Conservation (phyloP, 192 early-diverging fungal genomes). For the Linnemannia schmuckeri region DNA sequence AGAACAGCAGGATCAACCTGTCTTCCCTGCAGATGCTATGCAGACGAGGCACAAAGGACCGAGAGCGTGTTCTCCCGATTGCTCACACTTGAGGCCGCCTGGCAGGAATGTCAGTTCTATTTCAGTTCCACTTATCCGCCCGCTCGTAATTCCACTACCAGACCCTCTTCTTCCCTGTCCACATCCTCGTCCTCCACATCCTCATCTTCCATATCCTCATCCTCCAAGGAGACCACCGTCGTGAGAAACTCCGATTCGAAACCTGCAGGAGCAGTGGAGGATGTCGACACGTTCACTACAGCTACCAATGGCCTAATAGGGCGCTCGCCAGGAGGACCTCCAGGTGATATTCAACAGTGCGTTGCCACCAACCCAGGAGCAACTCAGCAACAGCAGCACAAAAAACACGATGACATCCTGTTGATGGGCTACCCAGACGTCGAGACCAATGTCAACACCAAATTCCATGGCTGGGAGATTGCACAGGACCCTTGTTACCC, state of each 20-base stretch:
- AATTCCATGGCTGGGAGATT: conserved; percentile 47
- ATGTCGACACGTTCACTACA: neutral
- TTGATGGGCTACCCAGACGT: conserved; percentile 40
- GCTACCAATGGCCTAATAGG: neutral
- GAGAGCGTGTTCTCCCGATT: conserved; percentile 42
- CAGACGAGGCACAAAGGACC: neutral
- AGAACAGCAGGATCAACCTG: neutral
- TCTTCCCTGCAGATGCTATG: conserved; percentile 17
- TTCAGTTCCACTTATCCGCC: conserved; percentile 24
- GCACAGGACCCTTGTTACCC: conserved; percentile 4
- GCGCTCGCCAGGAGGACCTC: neutral
- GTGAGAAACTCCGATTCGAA: neutral
- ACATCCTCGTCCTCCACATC: neutral
- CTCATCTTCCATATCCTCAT: neutral
- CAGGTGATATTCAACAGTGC: neutral
- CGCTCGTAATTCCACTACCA: neutral
- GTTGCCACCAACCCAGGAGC: neutral
- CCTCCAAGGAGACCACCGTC: neutral
- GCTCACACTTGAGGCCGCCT: conserved; percentile 39
- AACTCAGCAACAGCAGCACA: neutral
- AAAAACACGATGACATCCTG: neutral
- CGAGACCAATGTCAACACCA: conserved; percentile 40
- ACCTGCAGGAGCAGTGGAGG: too few relatives aligned
- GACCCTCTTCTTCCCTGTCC: neutral
- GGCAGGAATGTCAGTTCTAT: conserved; percentile 49